Evolutionary conservation across 805 yeast genomes (phyloP), one percentile per base, ranked within the genome.

Genomic region (Monosporozyma siamensis): DNA sequence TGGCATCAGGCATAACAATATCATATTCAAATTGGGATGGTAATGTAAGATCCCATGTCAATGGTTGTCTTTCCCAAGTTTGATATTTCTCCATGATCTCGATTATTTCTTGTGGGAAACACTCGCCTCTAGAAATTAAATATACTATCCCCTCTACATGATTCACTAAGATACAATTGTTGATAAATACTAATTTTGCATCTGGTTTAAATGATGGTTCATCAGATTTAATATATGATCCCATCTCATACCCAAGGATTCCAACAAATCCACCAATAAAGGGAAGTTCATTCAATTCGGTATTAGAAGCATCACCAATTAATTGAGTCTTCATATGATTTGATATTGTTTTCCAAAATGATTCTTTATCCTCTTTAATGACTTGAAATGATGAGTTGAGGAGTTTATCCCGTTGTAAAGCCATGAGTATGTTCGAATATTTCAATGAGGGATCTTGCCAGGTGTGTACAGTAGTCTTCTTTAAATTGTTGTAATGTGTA

Each of bases 221-320:
- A 20, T 46, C 56, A 2, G 53, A 66, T 6, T 41, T 23, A 2
- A 69, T 53, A 40, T 69, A 70, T 21, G 73, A 72, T 0, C 95
- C 95, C 64, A 84, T 90, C 58, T 90, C 98, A 57, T 92, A 92
- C 0, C 95, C 82, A 9, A 92, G 61, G 34, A 82, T 68, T 4
- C 99, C 99, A 42, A 89, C 67, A 25, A 85, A 69, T 0, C 99
- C 99, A n/a, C 98, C 97, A 44, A 78, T 66, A 53, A 92, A 92
- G 1, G 95, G 95, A 15, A 86, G 64, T 9, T 12, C 18, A 18
- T 10, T 32, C 23, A 32, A 32, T 32, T 32, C 35, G 2, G 17
- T 12, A 32, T 18, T 18, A 2, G 23, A 18, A 3, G n/a, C 8
- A 0, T 65, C 63, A 6, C 39, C 25, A 14, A 44, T 38, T 14